These are phyloP conservation scores for Clonostachys byssicola DNA, from an alignment of 2,329 filamentous ascomycete species.

Conservation along the genomic window DNA sequence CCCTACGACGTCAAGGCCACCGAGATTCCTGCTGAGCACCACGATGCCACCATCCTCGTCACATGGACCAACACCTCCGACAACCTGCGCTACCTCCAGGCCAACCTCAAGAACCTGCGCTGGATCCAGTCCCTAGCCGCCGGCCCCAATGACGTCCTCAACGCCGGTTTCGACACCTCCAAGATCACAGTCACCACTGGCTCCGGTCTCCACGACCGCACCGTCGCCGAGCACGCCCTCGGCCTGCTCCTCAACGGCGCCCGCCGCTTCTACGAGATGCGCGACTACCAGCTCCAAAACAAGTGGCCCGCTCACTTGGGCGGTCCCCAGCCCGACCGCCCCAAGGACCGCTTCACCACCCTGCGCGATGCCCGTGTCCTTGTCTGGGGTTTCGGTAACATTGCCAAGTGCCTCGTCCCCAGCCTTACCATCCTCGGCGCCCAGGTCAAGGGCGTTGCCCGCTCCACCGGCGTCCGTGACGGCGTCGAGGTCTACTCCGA, in stretches of 20 bases:
- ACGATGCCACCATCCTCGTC: conserved; percentile 57
- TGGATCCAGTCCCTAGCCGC: conserved; percentile 67
- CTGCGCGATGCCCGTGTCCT: conserved; percentile 53
- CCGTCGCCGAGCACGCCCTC: conserved; percentile 61
- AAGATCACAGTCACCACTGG: conserved; percentile 53
- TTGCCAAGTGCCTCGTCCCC: conserved; percentile 56
- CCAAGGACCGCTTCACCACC: conserved; percentile 50
- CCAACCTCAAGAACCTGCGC: conserved; percentile 48
- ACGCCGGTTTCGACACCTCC: conserved; percentile 52
- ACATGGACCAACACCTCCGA: conserved; percentile 56
- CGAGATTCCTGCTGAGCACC: conserved; percentile 51
- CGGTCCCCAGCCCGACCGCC: conserved; percentile 53
- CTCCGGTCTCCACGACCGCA: conserved; percentile 59
- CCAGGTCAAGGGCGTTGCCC: conserved; percentile 53
- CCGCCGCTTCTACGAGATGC: conserved; percentile 57
- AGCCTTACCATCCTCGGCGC: conserved; percentile 51
- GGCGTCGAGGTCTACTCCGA: conserved; percentile 55
- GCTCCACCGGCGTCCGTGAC: conserved; percentile 49
- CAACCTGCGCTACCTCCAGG: conserved; percentile 55
- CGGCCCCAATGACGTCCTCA: conserved; percentile 61
- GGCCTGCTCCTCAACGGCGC: conserved; percentile 52
- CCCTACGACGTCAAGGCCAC: conserved; percentile 53
- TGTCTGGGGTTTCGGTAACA: conserved; percentile 65
- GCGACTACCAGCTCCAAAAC: conserved; percentile 51
- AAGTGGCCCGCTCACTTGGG: conserved; percentile 60